Evolutionary conservation across 2,329 filamentous ascomycete species (phyloP), one percentile per base, ranked within the genome.

Genomic region (Stemphylium beticola): DNA sequence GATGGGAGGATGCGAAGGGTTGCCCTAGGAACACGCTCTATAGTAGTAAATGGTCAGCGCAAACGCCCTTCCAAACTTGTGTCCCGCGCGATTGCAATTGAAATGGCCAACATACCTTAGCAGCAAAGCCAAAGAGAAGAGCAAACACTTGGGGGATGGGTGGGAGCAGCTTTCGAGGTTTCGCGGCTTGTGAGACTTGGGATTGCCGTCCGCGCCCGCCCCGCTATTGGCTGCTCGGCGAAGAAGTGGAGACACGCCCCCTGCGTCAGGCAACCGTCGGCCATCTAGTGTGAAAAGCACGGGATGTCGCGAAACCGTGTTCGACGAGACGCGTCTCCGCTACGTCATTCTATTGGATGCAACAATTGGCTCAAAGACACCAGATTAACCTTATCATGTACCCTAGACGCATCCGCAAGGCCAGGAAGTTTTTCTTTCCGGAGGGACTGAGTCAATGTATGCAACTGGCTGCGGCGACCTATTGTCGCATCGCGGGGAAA

Each of bases 1-100:
- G 49, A 46, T 55, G 45, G 46, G 48, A 52, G 36, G 58, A 58
- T 37, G 51, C 54, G 58, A 40, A 66, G 63, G 59, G 66, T 67
- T 67, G 64, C 60, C 57, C 55, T 44, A 53, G 59, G 55, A 62
- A 67, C 66, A 56, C 55, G 44, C 46, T 57, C 54, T 51, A 42
- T 26, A 49, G 37, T 45, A 43, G 59, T 11, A 10, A 29, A 59
- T 61, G 50, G 61, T 61, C 53, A 63, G 61, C 60, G 37, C 43
- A 57, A 60, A 56, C 31, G 50, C 42, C 10, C 18, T 20, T 15
- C 14, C 24, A 39, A 3, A 39, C 40, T n/a, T n/a, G 11, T 38
- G 22, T 8, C 24, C 32, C 11, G 33, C 33, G 54, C 55, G 39
- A 63, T 60, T 61, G 53, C 34, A 36, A 48, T 42, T 48, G 31